Percentiles rank a stretch among this genome's conserved stretches.
Conservation (phyloP, 805 yeast genomes). For the Metschnikowia santaceciliae region DNA sequence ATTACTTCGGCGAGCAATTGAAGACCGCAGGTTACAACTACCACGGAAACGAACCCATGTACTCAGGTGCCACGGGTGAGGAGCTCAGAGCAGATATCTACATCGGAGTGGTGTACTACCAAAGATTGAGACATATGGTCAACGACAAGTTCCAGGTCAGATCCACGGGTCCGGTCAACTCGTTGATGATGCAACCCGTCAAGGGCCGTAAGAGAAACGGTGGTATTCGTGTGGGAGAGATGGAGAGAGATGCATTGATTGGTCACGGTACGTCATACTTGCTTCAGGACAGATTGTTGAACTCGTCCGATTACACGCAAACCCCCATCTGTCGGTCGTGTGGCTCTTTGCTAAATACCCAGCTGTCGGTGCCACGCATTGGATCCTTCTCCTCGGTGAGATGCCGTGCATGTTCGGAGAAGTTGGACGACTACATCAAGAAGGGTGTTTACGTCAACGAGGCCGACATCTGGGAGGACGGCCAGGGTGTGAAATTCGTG, state of each 20-base stretch:
- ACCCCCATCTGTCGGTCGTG: conserved; percentile 86
- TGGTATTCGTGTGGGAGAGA: conserved; percentile 99
- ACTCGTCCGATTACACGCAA: conserved; percentile 94
- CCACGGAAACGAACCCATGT: conserved; percentile 98
- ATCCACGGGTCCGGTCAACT: conserved; percentile 96
- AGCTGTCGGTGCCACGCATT: conserved; percentile 84
- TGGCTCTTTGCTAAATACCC: conserved; percentile 89
- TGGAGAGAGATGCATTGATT: conserved; percentile 98
- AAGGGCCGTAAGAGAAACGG: conserved; percentile 98
- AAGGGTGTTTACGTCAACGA: conserved; percentile 53
- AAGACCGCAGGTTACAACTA: conserved; percentile 86
- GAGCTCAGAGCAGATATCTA: conserved; percentile 94
- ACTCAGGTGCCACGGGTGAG: conserved; percentile 97
- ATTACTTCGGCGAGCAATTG: conserved; percentile 93
- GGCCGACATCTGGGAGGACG: conserved; percentile 93
- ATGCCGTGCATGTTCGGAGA: conserved; percentile 87
- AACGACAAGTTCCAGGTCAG: conserved; percentile 99
- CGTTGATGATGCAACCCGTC: conserved; percentile 98
- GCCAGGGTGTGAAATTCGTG: conserved; percentile 82
- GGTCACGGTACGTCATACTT: conserved; percentile 97
- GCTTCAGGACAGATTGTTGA: conserved; percentile 89
- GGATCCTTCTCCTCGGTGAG: conserved; percentile 75
- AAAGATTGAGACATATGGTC: conserved; percentile 98
- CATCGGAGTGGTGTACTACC: conserved; percentile 95
- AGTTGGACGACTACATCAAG: conserved; percentile 53